Base-by-base conservation (phyloP, 2,329 filamentous ascomycete genomes). In the Phoma sp. region DNA sequence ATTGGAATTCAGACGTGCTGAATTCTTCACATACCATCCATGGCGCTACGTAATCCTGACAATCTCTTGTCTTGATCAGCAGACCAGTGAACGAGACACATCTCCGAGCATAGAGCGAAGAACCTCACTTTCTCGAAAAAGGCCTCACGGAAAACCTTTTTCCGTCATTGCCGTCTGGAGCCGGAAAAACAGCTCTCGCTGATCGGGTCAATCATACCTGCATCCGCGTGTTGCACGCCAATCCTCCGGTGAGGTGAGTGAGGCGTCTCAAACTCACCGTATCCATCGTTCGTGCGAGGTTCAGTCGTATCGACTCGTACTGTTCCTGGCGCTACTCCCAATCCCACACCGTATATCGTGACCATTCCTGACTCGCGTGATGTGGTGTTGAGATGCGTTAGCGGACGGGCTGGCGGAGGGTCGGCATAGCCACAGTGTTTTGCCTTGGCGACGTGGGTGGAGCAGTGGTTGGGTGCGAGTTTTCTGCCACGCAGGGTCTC, bases 301-400 rank as follows among this genome's bases (percentile, higher is more conserved):
- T 51, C 46, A 41, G 29, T 55, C 41, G 43, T 47, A 17, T 32
- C 10, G 5, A 2, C 8, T 27, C 51, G 35, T 21, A 43, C 29
- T 38, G 40, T 50, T 35, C 46, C 27, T 55, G 46, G 19, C 12
- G 36, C 52, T 55, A 55, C 33, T 19, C 17, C 44, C 4, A 37
- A 43, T 49, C 22, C 35, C 31, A 36, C 52, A 46, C 52, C 52
- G 45, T 55, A 45, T 24, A 55, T 55, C 45, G 45, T 50, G 52
- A 50, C 44, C 9, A 8, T 8, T 25, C 8, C 39, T 49, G 45
- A 55, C 46, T 50, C 45, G 36, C 19, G 24, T 22, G 40, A 25
- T 27, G 9, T 50, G 52, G 40, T 54, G 51, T 40, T 54, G 44
- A 39, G 12, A 15, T 24, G 3, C 19, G 4, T 24, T 43, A 27